Conservation (phyloP, 768 basidiomycete genomes). For the Terana coerulea region DNA sequence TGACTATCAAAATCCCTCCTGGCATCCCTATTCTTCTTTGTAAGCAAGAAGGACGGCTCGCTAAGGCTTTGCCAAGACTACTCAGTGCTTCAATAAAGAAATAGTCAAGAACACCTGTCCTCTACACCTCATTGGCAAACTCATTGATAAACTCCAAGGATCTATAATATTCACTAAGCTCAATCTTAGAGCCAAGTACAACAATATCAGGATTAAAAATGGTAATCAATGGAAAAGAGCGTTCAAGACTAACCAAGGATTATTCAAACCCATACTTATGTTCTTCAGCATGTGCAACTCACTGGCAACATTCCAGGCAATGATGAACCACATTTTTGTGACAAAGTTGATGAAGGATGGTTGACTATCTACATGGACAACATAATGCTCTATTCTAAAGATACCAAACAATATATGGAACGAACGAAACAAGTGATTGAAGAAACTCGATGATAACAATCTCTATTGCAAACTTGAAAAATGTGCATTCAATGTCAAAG, state of each 20-base stretch:
- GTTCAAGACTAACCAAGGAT: slow-evolving; percentile 33
- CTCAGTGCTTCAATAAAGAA: slow-evolving; percentile 27
- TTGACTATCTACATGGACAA: slow-evolving; percentile 42
- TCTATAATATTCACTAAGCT: slow-evolving; percentile 25
- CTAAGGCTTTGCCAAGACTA: slow-evolving; percentile 26
- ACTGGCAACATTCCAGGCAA: slow-evolving; percentile 32
- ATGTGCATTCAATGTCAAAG: slow-evolving; percentile 27
- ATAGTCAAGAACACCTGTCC: slow-evolving; percentile 32
- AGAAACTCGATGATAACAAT: slow-evolving; percentile 20
- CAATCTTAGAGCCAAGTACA: slow-evolving; percentile 30
- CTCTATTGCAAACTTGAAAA: slow-evolving; percentile 35
- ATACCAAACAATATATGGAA: slow-evolving; percentile 18
- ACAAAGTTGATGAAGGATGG: slow-evolving; percentile 28
- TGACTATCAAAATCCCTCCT: slow-evolving; percentile 19
- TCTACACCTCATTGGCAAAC: slow-evolving; percentile 30
- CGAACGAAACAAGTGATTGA: slow-evolving; percentile 20
- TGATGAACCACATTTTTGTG: slow-evolving; percentile 28
- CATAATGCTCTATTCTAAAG: slow-evolving; percentile 27
- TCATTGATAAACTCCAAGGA: slow-evolving; percentile 19
- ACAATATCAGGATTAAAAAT: slow-evolving; percentile 31
- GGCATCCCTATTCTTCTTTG: slow-evolving; percentile 28
- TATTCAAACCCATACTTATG: slow-evolving; percentile 39
- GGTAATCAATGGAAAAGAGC: slow-evolving; percentile 40
- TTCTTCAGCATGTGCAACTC: slow-evolving; percentile 35
- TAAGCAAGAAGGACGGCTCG: slow-evolving; percentile 26